These are phyloP conservation scores for Pichia scutulata DNA, from an alignment of 805 yeast species.

Conservation along the genomic window DNA sequence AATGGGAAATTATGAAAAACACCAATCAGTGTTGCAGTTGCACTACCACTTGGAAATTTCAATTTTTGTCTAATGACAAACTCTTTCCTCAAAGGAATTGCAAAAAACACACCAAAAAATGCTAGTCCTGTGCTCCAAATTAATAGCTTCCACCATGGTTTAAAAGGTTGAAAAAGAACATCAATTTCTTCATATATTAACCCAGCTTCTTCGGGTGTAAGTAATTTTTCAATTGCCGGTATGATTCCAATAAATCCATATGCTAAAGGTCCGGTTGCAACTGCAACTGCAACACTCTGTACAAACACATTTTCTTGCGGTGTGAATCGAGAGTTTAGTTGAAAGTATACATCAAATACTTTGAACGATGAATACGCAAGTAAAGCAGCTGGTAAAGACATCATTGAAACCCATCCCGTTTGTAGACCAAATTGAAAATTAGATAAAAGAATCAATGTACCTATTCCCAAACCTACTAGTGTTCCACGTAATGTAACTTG, in stretches of 20 bases:
- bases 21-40: slow-evolving; percentile 88
- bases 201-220: slow-evolving; percentile 74
- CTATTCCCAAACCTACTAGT: slow-evolving; percentile 72
- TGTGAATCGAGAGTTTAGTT: slow-evolving; percentile 42
- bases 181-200: slow-evolving; percentile 22
- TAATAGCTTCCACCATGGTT: slow-evolving; percentile 43
- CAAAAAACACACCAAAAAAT: slow-evolving; percentile 92
- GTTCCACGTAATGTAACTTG: slow-evolving; percentile 73
- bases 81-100: slow-evolving; percentile 79
- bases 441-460: slow-evolving; percentile 77
- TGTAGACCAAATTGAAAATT: slow-evolving; percentile 95
- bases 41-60: slow-evolving; percentile 92
- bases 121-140: slow-evolving; percentile 85
- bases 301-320: slow-evolving; percentile 93
- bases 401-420: slow-evolving; percentile 99
- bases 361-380: slow-evolving; percentile 81
- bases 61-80: slow-evolving; percentile 82
- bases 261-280: slow-evolving; percentile 95
- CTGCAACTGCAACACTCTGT: slow-evolving; percentile 92
- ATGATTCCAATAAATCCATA: slow-evolving; percentile 92
- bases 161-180: slow-evolving; percentile 24
- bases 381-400: slow-evolving; percentile 91
- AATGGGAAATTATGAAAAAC: slow-evolving; percentile 67
- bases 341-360: slow-evolving; percentile 29
- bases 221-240: slow-evolving; percentile 89